phyloP scores from a whole-genome alignment of 306 rosid species.

The Sindora glabra region DNA sequence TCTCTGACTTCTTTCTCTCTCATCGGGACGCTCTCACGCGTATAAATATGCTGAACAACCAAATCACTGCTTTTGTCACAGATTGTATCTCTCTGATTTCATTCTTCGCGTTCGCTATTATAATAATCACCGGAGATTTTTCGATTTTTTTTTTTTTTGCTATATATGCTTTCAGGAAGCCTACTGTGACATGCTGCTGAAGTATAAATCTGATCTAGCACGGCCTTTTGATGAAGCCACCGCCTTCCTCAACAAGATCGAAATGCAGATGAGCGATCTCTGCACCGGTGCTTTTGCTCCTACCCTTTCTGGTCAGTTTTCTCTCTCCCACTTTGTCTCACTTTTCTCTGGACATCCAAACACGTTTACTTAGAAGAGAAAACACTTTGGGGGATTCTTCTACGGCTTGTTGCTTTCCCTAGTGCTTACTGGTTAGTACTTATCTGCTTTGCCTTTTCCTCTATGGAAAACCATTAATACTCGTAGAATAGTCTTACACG shows the following conservation, averaged over 20 bases:
- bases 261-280: slow-evolving; percentile 69
- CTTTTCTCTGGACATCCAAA: too few relatives aligned
- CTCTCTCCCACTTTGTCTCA: not conserved
- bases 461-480: not conserved
- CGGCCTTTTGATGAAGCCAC: slow-evolving; percentile 93
- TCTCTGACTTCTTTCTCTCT: not conserved
- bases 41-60: not conserved
- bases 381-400: too few relatives aligned
- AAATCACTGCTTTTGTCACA: slow-evolving; percentile 9
- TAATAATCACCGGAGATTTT: not conserved
- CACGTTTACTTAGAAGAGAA: too few relatives aligned
- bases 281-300: slow-evolving; percentile 49
- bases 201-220: slow-evolving; percentile 77
- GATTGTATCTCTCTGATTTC: not conserved
- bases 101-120: not conserved
- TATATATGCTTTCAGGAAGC: slow-evolving; percentile 47
- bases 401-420: slow-evolving; percentile 2
- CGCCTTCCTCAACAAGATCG: slow-evolving; percentile 79
- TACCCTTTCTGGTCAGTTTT: slow-evolving; percentile 61
- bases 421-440: not conserved
- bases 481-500: slow-evolving; percentile 11
- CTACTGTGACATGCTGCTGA: slow-evolving; percentile 73
- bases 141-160: not conserved
- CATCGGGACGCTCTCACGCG: not conserved
- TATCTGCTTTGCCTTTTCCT: not conserved